Conservation (phyloP, 306 rosid species). For the Trifolium pratense region DNA sequence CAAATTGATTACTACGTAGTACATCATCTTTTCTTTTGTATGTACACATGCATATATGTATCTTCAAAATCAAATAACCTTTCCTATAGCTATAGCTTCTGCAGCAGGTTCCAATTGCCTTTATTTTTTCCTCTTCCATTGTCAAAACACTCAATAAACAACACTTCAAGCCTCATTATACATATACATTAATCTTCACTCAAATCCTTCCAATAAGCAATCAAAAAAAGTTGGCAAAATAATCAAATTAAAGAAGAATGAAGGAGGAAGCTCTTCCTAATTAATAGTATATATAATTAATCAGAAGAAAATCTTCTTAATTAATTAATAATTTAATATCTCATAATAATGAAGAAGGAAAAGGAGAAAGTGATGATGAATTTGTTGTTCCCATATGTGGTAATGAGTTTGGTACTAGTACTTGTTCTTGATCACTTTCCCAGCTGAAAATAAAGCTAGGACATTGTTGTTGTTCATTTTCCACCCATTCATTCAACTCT, state of each 20-base stretch:
- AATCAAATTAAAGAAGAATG: neutral
- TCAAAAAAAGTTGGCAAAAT: constrained; percentile 22
- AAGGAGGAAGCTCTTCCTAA: constrained; percentile 37
- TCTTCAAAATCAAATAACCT: constrained; percentile 49
- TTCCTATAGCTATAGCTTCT: neutral
- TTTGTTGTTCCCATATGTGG: constrained; percentile 47
- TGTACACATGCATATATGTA: neutral
- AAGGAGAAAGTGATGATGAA: constrained; percentile 62
- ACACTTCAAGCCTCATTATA: constrained; percentile 52
- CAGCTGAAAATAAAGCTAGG: constrained; percentile 75
- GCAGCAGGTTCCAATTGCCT: constrained; percentile 45
- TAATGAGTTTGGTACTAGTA: constrained; percentile 50
- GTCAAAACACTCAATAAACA: constrained; percentile 61
- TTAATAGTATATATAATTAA: constrained; percentile 25
- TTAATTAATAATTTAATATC: constrained; percentile 2
- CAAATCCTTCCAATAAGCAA: constrained; percentile 55
- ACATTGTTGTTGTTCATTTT: constrained; percentile 71
- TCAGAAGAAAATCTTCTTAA: constrained; percentile 23
- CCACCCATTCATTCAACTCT: constrained; percentile 77
- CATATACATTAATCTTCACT: constrained; percentile 40
- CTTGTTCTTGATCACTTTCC: constrained; percentile 59
- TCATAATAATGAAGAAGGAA: constrained; percentile 68
- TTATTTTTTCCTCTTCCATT: constrained; percentile 45
- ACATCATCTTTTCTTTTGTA: neutral
- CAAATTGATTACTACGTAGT: constrained; percentile 5